Evolutionary conservation across 2,329 filamentous ascomycete species (phyloP).

Genomic region (Herpomyces periplanetae): DNA sequence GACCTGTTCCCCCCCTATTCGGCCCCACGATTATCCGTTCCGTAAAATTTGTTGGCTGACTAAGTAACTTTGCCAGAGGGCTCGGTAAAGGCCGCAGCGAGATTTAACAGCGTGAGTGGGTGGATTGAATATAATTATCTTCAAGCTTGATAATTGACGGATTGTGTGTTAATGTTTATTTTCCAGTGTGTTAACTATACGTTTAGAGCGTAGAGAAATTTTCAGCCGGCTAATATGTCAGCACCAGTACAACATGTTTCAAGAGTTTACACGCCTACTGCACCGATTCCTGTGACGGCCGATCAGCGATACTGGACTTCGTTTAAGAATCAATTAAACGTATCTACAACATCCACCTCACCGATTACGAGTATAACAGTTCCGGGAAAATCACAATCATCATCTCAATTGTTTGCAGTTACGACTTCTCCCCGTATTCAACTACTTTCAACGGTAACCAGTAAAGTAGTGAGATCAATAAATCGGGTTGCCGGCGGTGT

Average conservation of each 20-base stretch:
- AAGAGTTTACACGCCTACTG: conserved; percentile 42
- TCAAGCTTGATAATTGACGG: too few species aligned
- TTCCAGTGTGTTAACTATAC: too few species aligned
- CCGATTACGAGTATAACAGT: conserved; percentile 66
- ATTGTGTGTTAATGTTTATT: too few species aligned
- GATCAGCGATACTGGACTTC: conserved; percentile 89
- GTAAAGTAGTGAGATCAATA: conserved; percentile 72
- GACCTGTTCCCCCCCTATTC: too few species aligned
- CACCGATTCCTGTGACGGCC: conserved; percentile 42
- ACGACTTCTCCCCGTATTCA: conserved; percentile 81
- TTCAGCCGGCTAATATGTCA: conserved; percentile 43
- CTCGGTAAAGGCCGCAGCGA: too few species aligned
- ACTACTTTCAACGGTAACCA: conserved; percentile 62
- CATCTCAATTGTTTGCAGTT: conserved; percentile 38
- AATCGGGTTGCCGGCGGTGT: conserved; percentile 43
- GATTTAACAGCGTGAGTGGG: too few species aligned
- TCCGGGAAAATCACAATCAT: conserved; percentile 10
- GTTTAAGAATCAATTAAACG: conserved; percentile 60
- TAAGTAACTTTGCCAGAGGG: too few species aligned
- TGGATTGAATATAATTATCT: too few species aligned
- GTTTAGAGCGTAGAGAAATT: too few species aligned
- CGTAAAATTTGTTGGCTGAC: too few species aligned
- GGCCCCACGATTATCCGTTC: too few species aligned
- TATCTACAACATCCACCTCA: conserved; percentile 61
- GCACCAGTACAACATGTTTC: conserved; percentile 43